Base-by-base conservation (phyloP, 495 filamentous ascomycete genomes). In the Ascobolus immersus region DNA sequence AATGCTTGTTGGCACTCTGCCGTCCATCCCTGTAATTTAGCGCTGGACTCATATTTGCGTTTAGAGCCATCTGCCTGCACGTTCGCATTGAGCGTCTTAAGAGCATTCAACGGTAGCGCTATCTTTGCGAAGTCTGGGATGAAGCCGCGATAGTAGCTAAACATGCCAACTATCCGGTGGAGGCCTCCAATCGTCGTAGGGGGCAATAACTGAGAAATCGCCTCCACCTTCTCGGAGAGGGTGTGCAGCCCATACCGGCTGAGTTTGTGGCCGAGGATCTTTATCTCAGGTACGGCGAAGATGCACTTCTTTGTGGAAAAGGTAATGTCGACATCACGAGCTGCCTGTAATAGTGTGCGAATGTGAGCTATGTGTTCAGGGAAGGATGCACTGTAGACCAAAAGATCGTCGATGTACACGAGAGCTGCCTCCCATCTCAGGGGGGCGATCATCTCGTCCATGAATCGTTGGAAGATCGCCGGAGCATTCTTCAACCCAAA, bases 91-190 rank as follows among this genome's bases (percentile, higher is more conserved):
- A 8, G 21, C 13, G 14, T 22, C 9, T 26, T 38, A 1, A 38
- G 35, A 0, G 21, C 21, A 11, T 22, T 30, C 0, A 38, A 20
- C 0, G 19, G 35, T 2, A 13, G 13, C 1, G 28, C 35, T n/a
- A 38, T 38, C 13, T 28, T 38, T 2, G 28, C 8, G 12, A 31
- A 38, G 19, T 28, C 21, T 24, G 4, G 4, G 3, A 38, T 38
- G 17, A 38, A 38, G 15, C 32, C 19, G 6, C 28, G 1, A 18
- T 38, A 38, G 20, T 38, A 38, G 14, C 28, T 15, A 28, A 38
- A 38, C 28, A 38, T 23, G 2, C 35, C 35, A 0, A 38, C 18
- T 4, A 38, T 4, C 3, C 26, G 28, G 9, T 28, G 26, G 6
- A 38, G 2, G 5, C 32, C 35, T 2, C 26, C 26, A 5, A 38